Conservation (phyloP, 805 yeast species). For the Starmerella tilneyi region DNA sequence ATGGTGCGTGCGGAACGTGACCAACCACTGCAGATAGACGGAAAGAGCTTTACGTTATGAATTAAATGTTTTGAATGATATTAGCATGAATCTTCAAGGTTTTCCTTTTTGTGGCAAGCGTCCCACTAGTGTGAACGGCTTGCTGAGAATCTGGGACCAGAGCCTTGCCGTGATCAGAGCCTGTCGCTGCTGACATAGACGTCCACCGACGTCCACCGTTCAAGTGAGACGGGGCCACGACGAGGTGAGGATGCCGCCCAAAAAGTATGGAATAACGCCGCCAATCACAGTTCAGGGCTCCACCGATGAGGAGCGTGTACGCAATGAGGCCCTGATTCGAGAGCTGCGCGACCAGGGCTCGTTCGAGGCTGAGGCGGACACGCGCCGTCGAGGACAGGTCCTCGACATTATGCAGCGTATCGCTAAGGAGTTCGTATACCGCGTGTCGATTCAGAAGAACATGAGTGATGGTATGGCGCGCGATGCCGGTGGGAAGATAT, state of each 20-base stretch:
- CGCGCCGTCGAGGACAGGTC: conserved; percentile 67
- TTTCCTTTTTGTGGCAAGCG: no score
- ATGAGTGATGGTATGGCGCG: conserved; percentile 96
- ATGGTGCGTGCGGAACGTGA: not conserved
- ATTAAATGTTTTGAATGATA: no score
- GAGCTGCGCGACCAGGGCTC: conserved; percentile 78
- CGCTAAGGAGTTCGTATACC: conserved; percentile 70
- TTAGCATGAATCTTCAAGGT: no score
- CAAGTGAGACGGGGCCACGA: not conserved
- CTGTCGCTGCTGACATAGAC: not conserved
- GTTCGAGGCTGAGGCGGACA: conserved; percentile 78
- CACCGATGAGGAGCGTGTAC: conserved; percentile 60
- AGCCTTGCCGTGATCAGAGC: no score
- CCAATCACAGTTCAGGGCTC: conserved; percentile 85
- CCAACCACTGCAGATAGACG: no score
- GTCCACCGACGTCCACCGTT: not conserved
- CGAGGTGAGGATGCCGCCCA: conserved; percentile 14
- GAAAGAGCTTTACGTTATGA: no score
- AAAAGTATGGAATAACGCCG: conserved; percentile 57
- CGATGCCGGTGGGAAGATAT: conserved; percentile 97
- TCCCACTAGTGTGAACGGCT: no score
- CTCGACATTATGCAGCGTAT: conserved; percentile 60
- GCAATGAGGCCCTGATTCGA: conserved; percentile 65
- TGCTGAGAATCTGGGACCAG: no score
- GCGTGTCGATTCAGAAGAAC: conserved; percentile 67